Evolutionary conservation across 768 basidiomycete species (phyloP).

Genomic region (Hericium rajendrae): DNA sequence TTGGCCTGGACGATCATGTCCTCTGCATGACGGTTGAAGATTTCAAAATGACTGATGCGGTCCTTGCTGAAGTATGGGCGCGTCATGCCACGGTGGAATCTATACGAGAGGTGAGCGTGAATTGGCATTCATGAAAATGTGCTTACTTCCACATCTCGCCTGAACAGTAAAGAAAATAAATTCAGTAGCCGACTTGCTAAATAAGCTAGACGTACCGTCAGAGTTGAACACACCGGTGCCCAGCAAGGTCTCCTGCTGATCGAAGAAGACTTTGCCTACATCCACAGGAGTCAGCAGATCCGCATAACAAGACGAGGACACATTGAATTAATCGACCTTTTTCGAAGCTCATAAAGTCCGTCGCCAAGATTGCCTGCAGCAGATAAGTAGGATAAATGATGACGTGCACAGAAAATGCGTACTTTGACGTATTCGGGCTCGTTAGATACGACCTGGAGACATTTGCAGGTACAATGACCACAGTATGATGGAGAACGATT

Average conservation of each 20-base stretch:
- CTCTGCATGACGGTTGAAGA: constrained; percentile 23
- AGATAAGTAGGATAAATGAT: not conserved
- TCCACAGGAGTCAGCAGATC: too few relatives aligned
- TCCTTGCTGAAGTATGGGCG: constrained; percentile 26
- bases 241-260: constrained; percentile 23
- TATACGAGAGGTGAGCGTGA: not conserved
- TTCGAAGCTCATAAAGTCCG: not conserved
- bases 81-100: constrained; percentile 26
- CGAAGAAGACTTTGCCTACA: constrained; percentile 3
- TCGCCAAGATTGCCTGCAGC: not conserved
- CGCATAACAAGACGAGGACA: not conserved
- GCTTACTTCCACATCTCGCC: not conserved
- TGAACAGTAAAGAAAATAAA: not conserved
- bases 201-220: constrained; percentile 25
- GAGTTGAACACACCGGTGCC: constrained; percentile 48
- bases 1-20: constrained; percentile 29
- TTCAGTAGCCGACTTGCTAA: too few relatives aligned
- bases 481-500: not conserved
- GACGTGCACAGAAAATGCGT: not conserved
- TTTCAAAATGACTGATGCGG: constrained; percentile 22
- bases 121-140: not conserved
- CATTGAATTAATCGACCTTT: not conserved
- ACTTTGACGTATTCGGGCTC: not conserved
- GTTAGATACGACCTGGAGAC: not conserved
- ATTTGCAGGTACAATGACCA: not conserved